phyloP scores from a whole-genome alignment of 352 stramenopile species.

The Phytopythium cucurbitacearum region DNA sequence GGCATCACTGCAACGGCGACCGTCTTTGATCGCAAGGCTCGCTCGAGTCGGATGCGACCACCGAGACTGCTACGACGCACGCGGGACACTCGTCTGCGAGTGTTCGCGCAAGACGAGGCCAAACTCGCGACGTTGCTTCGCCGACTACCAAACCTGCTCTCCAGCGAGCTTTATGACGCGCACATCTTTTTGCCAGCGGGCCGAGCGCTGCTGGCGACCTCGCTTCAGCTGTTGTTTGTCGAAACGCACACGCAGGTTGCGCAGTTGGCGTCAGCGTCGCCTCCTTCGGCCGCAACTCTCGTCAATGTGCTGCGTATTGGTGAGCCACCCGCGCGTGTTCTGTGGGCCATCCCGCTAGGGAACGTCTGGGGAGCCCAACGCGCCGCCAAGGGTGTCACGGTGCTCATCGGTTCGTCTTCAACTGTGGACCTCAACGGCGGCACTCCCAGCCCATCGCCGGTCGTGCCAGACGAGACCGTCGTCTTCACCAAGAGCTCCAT shows the following conservation, averaged over 20 bases:
- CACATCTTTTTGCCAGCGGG: conserved; percentile 66
- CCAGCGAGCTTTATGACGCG: conserved; percentile 75
- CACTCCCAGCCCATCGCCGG: not conserved
- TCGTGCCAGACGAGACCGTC: not conserved
- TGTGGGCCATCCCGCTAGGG: conserved; percentile 40
- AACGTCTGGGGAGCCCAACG: conserved; percentile 45
- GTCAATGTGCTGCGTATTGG: not conserved
- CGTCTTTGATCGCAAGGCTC: conserved; percentile 73
- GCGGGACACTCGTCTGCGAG: conserved; percentile 66
- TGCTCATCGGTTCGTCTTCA: conserved; percentile 39
- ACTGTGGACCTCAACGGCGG: conserved; percentile 22
- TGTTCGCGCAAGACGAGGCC: conserved; percentile 74
- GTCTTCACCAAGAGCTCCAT: conserved; percentile 45
- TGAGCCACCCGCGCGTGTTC: conserved; percentile 25
- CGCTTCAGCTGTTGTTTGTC: conserved; percentile 65
- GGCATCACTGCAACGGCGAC: conserved; percentile 84
- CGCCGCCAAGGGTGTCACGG: conserved; percentile 30
- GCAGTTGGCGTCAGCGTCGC: no score
- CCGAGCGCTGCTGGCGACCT: conserved; percentile 69
- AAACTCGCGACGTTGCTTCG: conserved; percentile 60
- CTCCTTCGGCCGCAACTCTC: no score
- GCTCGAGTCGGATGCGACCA: conserved; percentile 55
- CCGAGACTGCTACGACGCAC: conserved; percentile 73
- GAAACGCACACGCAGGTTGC: conserved; percentile 20
- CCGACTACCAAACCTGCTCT: conserved; percentile 46